Evolutionary conservation across 2,329 filamentous ascomycete species (phyloP), one percentile per base, ranked within the genome.

Genomic region (Balansia obtecta): DNA sequence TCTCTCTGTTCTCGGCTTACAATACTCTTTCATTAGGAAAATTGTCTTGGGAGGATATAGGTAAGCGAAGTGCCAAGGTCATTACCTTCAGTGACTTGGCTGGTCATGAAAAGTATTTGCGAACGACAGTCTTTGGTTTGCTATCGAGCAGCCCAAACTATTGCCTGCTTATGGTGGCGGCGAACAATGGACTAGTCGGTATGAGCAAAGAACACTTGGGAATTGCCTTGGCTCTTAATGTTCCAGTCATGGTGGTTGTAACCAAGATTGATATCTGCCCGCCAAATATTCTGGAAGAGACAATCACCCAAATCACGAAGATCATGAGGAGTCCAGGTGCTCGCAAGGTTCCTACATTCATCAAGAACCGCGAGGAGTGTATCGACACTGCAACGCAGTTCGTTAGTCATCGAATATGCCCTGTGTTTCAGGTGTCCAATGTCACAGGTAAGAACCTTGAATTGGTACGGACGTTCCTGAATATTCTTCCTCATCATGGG

Each of bases 201-300:
- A 98, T 97, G 93, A 95, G 88, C 68, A 95, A 94, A 74, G 93
- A 98, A 71, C 93, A 98, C 66, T 72, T 98, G 4, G 93, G 93
- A 15, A 95, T 98, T 56, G 91, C 93, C 0, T 73, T 97, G 33
- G 90, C 93, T 0, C 74, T 98, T 48, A 97, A 97, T 61, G 91
- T 98, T 11, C 93, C 93, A 0, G 88, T 98, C 58, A 95, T 98
- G 88, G 90, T 97, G 3, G 84, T 96, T 56, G 83, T 97, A 55
- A 98, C 91, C 66, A 98, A 97, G 72, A 95, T 97, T 56, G 93
- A 97, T 64, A 97, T 97, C 50, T 97, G 93, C 66, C 93, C 93
- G 20, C 89, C 91, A 1, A 86, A 97, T 57, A 96, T 98, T 61
- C 74, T 98, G 22, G 82, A 95, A 68, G 86, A 97, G 71, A 98